phyloP scores from a whole-genome alignment of 1,284 basidiomycete genomes.

The Cryptococcus maquisensis region DNA sequence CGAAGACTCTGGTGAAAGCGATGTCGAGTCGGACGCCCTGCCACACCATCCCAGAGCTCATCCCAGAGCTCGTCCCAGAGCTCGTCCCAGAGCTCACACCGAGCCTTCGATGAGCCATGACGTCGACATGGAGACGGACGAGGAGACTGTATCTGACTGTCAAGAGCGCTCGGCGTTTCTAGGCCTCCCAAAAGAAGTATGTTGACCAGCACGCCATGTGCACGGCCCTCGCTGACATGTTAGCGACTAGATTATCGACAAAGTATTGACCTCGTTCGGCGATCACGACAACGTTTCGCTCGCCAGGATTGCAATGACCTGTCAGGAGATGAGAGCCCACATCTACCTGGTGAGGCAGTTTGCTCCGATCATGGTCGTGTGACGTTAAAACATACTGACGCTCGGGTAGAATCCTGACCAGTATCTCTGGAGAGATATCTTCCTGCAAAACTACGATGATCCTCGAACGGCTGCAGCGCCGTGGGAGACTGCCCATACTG shows the following conservation, averaged over 20 bases:
- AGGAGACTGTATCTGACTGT: neutral
- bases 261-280: slow-evolving; percentile 24
- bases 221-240: neutral
- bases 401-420: slow-evolving; percentile 32
- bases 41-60: too few species aligned
- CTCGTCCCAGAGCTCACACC: too few species aligned
- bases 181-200: slow-evolving; percentile 8
- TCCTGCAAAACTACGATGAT: slow-evolving; percentile 33
- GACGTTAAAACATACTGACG: neutral
- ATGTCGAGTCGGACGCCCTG: neutral
- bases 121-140: neutral
- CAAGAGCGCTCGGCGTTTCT: slow-evolving; percentile 10
- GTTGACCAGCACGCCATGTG: neutral
- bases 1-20: neutral
- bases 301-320: slow-evolving; percentile 25
- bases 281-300: slow-evolving; percentile 15
- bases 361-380: neutral
- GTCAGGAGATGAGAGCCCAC: slow-evolving; percentile 28
- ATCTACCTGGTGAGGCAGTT: slow-evolving; percentile 32
- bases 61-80: too few species aligned
- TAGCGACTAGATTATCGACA: slow-evolving; percentile 30
- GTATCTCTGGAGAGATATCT: slow-evolving; percentile 39
- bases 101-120: too few species aligned
- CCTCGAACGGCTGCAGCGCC: slow-evolving; percentile 22
- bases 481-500: neutral